Percentiles rank a stretch among this genome's conserved stretches.
These are phyloP conservation scores for Ogataea populi-albae DNA, from an alignment of 805 yeast genomes.

Conservation along the genomic window DNA sequence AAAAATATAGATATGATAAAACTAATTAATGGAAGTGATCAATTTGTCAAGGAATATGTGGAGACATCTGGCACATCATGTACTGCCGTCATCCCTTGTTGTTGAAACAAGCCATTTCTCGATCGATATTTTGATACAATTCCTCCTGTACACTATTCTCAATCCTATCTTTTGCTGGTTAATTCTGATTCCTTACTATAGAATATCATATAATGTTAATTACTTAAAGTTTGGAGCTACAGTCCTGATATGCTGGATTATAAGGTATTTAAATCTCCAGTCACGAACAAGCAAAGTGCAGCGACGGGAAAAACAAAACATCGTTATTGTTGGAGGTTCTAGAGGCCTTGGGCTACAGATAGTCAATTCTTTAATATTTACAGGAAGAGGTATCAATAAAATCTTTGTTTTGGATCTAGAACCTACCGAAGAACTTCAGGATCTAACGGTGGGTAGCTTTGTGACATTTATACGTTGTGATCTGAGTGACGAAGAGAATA, in stretches of 20 bases:
- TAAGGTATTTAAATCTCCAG: slow-evolving; percentile 17
- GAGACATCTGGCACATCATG: not conserved
- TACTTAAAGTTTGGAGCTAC: slow-evolving; percentile 7
- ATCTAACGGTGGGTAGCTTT: slow-evolving; percentile 9
- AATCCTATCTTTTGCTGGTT: slow-evolving; percentile 24
- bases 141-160: slow-evolving; percentile 12
- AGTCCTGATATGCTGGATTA: slow-evolving; percentile 21
- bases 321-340: slow-evolving; percentile 51
- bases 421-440: slow-evolving; percentile 7
- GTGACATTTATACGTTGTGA: slow-evolving; percentile 30
- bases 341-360: slow-evolving; percentile 48
- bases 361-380: slow-evolving; percentile 24
- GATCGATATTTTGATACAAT: slow-evolving; percentile 19
- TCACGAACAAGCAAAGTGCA: slow-evolving; percentile 7
- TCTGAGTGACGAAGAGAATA: slow-evolving; percentile 10
- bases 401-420: slow-evolving; percentile 11
- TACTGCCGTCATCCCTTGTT: slow-evolving; percentile 13
- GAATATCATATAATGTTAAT: slow-evolving; percentile 1
- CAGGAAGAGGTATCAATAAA: not conserved
- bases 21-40: too few relatives aligned
- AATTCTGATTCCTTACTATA: slow-evolving; percentile 6
- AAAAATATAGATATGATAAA: too few relatives aligned
- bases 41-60: not conserved
- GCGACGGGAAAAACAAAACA: slow-evolving; percentile 14
- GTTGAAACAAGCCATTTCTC: slow-evolving; percentile 11